phyloP scores from a whole-genome alignment of 2,329 filamentous ascomycete genomes.

The Fonsecaea monophora region DNA sequence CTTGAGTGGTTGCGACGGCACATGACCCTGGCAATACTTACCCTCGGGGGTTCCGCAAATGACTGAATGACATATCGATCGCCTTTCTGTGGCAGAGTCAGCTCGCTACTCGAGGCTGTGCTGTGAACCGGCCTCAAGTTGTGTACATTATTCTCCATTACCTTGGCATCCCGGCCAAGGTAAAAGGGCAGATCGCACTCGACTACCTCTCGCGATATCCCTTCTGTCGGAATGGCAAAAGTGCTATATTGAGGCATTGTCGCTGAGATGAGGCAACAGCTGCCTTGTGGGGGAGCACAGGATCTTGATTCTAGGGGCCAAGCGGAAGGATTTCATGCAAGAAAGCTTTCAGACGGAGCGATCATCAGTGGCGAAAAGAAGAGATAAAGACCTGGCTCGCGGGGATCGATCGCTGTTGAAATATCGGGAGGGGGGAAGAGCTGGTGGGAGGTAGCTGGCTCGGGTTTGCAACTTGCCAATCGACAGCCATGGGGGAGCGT shows the following conservation, averaged over 20 bases:
- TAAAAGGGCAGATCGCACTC: conserved; percentile 29
- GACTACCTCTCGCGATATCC: conserved; percentile 28
- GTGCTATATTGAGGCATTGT: conserved; percentile 21
- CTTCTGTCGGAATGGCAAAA: conserved; percentile 20
- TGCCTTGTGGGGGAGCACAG: conserved; percentile 11
- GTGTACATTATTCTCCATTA: conserved; percentile 25
- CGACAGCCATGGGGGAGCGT: conserved; percentile 17
- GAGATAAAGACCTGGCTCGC: conserved; percentile 14
- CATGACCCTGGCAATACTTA: conserved; percentile 8
- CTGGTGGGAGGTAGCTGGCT: conserved; percentile 6
- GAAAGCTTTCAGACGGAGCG: conserved; percentile 6
- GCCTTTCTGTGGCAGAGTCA: conserved; percentile 15
- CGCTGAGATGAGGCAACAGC: background rate
- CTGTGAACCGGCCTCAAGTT: background rate
- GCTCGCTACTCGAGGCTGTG: background rate
- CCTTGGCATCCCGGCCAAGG: conserved; percentile 26
- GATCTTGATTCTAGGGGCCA: background rate
- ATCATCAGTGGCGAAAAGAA: conserved; percentile 26
- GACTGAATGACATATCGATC: conserved; percentile 26
- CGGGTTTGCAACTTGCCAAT: conserved; percentile 3
- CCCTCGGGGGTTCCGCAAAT: conserved; percentile 13
- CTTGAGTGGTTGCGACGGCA: conserved; percentile 2
- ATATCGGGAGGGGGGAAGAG: conserved; percentile 15
- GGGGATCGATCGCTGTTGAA: conserved; percentile 13
- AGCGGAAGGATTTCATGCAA: conserved; percentile 17